These are phyloP conservation scores for Aegilops tauschii DNA, from an alignment of 176 grass and related monocot genomes.

Conservation along the genomic window DNA sequence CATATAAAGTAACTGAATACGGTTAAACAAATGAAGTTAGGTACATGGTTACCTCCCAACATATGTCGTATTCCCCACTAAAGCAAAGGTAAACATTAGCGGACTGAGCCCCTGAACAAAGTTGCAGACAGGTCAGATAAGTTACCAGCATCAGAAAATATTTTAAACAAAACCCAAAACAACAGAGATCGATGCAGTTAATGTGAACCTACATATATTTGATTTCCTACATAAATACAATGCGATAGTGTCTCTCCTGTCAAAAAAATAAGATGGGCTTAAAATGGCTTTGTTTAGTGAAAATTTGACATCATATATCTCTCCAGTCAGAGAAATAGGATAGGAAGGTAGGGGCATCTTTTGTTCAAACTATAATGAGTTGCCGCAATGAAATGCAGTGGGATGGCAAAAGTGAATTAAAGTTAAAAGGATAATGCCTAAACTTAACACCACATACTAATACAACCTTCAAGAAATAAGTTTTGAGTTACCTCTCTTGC, in stretches of 20 bases:
- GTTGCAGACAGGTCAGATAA: conserved; percentile 32
- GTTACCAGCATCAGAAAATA: neutral
- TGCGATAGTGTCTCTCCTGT: neutral
- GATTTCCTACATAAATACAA: conserved; percentile 8
- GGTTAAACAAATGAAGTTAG: neutral
- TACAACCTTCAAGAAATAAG: neutral
- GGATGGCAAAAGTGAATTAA: neutral
- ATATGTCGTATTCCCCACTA: conserved; percentile 85
- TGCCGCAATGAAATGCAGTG: neutral
- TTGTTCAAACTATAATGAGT: neutral
- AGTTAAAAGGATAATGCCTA: neutral
- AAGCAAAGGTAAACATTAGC: conserved; percentile 91
- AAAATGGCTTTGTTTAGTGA: neutral
- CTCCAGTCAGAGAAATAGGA: neutral
- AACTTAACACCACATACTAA: neutral
- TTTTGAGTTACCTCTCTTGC: neutral
- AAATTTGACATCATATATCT: neutral
- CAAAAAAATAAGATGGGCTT: neutral
- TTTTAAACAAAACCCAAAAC: neutral
- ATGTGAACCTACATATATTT: neutral
- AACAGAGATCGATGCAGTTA: neutral
- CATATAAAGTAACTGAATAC: conserved; percentile 2
- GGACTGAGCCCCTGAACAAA: conserved; percentile 82
- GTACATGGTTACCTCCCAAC: conserved; percentile 77
- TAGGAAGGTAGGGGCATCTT: neutral